A percentile compares a stretch with the other conserved stretches of the same genome.
Evolutionary conservation across 768 basidiomycete genomes (phyloP).

Genomic region (Tulasnella sp.): DNA sequence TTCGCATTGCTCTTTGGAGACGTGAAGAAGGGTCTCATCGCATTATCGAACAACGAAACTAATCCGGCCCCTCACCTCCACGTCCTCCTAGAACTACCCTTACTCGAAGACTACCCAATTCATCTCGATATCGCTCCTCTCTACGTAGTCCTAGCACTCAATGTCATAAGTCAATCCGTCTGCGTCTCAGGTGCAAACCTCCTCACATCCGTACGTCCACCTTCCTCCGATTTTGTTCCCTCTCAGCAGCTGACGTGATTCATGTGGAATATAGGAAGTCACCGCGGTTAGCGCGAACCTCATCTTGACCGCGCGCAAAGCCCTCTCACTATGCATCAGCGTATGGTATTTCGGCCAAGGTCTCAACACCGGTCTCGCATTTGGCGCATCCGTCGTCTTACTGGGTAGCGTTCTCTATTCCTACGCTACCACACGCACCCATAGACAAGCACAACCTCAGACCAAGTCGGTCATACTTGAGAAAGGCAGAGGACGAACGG

Average conservation of each 20-base stretch:
- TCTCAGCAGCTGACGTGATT: neutral
- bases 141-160: slow-evolving; percentile 47
- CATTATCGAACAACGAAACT: slow-evolving; percentile 26
- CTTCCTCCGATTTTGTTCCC: neutral
- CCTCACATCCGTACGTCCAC: slow-evolving; percentile 54
- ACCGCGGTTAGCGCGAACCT: slow-evolving; percentile 76
- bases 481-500: too few relatives aligned
- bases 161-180: slow-evolving; percentile 64
- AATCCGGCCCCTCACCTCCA: slow-evolving; percentile 23
- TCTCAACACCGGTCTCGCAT: slow-evolving; percentile 52
- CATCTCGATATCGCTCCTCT: slow-evolving; percentile 29
- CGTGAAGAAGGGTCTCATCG: slow-evolving; percentile 11
- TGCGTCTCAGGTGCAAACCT: slow-evolving; percentile 78
- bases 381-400: slow-evolving; percentile 68
- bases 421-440: slow-evolving; percentile 5
- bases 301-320: slow-evolving; percentile 70
- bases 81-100: neutral
- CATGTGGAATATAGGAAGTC: slow-evolving; percentile 39
- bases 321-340: slow-evolving; percentile 65
- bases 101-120: neutral
- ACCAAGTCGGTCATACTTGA: neutral
- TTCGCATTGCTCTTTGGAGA: slow-evolving; percentile 46
- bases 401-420: slow-evolving; percentile 50
- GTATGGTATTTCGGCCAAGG: slow-evolving; percentile 78
- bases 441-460: neutral